These are phyloP conservation scores for Malus hybrid DNA, from an alignment of 331 rosid species.

Conservation along the genomic window DNA sequence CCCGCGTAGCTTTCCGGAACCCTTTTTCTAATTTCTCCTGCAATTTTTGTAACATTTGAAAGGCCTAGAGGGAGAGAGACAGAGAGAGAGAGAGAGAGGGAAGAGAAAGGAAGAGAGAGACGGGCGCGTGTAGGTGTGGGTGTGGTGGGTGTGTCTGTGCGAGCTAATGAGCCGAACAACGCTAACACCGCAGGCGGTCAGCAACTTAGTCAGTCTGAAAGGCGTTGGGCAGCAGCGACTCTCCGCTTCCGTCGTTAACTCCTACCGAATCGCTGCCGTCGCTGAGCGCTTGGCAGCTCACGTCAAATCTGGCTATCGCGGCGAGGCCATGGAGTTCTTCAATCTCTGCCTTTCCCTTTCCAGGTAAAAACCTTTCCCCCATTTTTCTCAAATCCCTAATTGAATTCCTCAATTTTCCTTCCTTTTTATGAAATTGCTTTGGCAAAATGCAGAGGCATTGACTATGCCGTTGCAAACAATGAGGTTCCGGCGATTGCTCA, in stretches of 20 bases:
- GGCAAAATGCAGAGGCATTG: constrained; percentile 58
- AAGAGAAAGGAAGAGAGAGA: not conserved
- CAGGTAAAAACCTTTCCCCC: constrained; percentile 15
- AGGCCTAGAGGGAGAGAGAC: not conserved
- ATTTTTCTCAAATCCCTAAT: not conserved
- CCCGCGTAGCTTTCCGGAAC: not conserved
- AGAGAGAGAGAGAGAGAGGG: not conserved
- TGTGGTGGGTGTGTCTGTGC: not conserved
- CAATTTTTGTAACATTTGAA: not conserved
- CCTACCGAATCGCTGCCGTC: constrained; percentile 22
- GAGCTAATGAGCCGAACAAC: constrained; percentile 14
- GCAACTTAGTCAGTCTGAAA: not conserved
- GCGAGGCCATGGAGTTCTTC: constrained; percentile 27
- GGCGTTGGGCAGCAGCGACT: not conserved
- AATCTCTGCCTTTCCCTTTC: constrained; percentile 51
- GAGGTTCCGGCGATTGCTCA: constrained; percentile 32
- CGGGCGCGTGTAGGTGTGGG: not conserved
- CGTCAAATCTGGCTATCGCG: constrained; percentile 15
- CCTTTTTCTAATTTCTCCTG: not conserved
- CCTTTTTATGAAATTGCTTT: constrained; percentile 19
- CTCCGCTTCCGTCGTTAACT: constrained; percentile 26
- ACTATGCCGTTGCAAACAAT: constrained; percentile 60
- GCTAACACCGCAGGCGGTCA: constrained; percentile 11
- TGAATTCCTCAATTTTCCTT: not conserved
- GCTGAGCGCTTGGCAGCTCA: constrained; percentile 26